Percentiles rank a stretch among this genome's conserved stretches.
Evolutionary conservation across 148 eudicot genomes (phyloP).

Genomic region (Rhododendron simsii): DNA sequence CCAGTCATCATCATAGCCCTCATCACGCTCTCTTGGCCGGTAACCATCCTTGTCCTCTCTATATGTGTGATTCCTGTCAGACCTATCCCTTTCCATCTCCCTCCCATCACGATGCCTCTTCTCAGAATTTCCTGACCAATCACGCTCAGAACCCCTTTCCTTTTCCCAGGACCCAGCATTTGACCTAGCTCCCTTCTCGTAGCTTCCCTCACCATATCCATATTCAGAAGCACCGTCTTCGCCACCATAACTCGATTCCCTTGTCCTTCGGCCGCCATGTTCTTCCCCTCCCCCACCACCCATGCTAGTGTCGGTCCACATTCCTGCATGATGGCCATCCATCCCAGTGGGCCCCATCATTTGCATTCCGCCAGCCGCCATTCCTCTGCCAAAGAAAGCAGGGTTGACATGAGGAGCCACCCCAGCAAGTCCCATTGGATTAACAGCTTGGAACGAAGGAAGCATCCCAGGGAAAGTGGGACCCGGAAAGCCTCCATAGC

Average conservation of each 20-base stretch:
- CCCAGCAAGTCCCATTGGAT: conserved; percentile 77
- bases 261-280: conserved; percentile 60
- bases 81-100: conserved; percentile 64
- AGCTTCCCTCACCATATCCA: conserved; percentile 68
- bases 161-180: conserved; percentile 62
- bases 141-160: conserved; percentile 68
- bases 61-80: conserved; percentile 58
- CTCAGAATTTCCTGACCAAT: conserved; percentile 68
- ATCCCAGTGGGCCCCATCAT: conserved; percentile 69
- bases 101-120: conserved; percentile 74
- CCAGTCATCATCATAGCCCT: conserved; percentile 70
- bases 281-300: conserved; percentile 81
- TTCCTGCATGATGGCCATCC: conserved; percentile 65
- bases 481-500: conserved; percentile 72
- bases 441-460: conserved; percentile 73
- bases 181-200: conserved; percentile 58
- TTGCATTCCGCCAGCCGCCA: conserved; percentile 75
- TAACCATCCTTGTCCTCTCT: conserved; percentile 72
- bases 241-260: conserved; percentile 86
- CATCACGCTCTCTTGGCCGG: conserved; percentile 59
- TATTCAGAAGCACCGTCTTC: conserved; percentile 85
- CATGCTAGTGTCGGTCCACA: conserved; percentile 77
- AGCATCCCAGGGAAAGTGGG: conserved; percentile 78
- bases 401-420: conserved; percentile 98
- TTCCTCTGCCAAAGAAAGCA: conserved; percentile 80